These are phyloP conservation scores for Eucalyptus globulus DNA, from an alignment of 345 rosid species.

Conservation along the genomic window DNA sequence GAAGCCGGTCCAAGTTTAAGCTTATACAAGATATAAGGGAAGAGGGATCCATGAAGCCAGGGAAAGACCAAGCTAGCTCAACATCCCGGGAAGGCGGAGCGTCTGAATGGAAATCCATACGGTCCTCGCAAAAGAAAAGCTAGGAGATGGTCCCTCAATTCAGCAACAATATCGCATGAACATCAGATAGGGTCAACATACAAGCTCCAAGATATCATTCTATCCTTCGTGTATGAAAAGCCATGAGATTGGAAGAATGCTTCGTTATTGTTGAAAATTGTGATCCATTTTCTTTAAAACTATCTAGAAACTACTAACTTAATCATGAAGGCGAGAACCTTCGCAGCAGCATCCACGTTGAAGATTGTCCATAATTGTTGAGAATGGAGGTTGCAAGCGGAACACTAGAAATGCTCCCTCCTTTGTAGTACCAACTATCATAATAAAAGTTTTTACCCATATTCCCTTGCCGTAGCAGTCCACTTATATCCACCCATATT, in stretches of 20 bases:
- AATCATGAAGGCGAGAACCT: too few species aligned
- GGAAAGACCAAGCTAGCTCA: not conserved
- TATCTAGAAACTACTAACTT: too few species aligned
- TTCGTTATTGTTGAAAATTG: not conserved
- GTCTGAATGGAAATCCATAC: not conserved
- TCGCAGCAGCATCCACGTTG: too few species aligned
- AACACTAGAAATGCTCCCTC: too few species aligned
- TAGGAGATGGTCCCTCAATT: not conserved
- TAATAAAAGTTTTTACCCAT: too few species aligned
- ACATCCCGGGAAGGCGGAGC: not conserved
- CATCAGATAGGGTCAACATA: not conserved
- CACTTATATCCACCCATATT: too few species aligned
- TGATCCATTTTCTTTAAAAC: too few species aligned
- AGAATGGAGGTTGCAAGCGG: too few species aligned
- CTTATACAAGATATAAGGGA: not conserved
- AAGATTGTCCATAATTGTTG: too few species aligned
- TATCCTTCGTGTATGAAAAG: not conserved
- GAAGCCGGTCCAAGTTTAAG: not conserved
- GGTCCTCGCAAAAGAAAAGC: not conserved
- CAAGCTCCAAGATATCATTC: not conserved
- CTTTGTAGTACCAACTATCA: too few species aligned
- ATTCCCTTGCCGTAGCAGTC: too few species aligned
- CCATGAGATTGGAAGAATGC: not conserved
- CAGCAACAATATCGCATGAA: not conserved
- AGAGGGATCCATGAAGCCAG: not conserved